These are phyloP conservation scores for Rhexocercosporidium sp. DNA, from an alignment of 2,329 filamentous ascomycete species.

Conservation along the genomic window DNA sequence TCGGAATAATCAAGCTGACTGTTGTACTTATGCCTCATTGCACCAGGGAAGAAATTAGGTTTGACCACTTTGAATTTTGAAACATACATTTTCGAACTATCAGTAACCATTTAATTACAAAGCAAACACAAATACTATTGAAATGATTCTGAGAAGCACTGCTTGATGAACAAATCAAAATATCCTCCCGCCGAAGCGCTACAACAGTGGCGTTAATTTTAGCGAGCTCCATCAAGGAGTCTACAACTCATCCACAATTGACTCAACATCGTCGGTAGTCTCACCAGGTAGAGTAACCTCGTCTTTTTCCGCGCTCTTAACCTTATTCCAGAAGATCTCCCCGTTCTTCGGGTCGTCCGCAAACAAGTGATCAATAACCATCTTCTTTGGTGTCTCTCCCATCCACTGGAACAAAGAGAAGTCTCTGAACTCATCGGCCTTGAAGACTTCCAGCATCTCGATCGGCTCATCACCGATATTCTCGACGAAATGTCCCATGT, in stretches of 20 bases:
- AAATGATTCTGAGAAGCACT: background rate
- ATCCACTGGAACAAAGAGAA: constrained; percentile 79
- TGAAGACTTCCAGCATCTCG: constrained; percentile 80
- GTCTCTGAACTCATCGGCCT: constrained; percentile 72
- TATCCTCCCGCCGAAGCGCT: background rate
- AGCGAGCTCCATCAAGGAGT: background rate
- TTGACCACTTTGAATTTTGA: background rate
- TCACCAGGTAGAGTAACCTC: constrained; percentile 49
- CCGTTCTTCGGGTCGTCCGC: constrained; percentile 63
- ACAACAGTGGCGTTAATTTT: background rate
- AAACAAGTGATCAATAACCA: constrained; percentile 72
- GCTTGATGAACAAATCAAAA: no score
- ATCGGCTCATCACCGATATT: constrained; percentile 77
- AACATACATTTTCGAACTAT: background rate
- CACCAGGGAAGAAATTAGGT: background rate
- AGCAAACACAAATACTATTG: background rate
- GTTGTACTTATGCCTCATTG: background rate
- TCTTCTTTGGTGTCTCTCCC: constrained; percentile 70
- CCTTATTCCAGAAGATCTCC: constrained; percentile 64
- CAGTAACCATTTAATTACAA: no score
- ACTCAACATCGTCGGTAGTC: background rate
- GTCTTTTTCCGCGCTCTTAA: constrained; percentile 66
- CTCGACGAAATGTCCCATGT: constrained; percentile 82
- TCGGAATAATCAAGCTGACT: background rate
- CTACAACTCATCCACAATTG: background rate